A percentile compares a stretch with the other conserved stretches of the same genome.
phyloP scores from a whole-genome alignment of 352 stramenopile genomes.

The Phytophthora pisi region DNA sequence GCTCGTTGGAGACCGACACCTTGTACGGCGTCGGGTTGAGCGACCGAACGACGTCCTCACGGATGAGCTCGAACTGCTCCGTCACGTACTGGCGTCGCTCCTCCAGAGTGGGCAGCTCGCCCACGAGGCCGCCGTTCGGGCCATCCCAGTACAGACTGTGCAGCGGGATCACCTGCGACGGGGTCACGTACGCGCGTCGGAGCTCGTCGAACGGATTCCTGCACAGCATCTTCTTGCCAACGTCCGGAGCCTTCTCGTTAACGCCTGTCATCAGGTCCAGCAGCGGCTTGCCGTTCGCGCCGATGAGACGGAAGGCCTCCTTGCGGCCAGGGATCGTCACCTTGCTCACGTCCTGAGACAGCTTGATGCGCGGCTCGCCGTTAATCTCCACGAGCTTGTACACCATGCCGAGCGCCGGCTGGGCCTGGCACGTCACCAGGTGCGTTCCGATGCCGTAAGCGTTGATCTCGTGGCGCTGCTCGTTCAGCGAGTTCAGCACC shows the following conservation, averaged over 20 bases:
- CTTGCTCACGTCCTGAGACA: constrained; percentile 97
- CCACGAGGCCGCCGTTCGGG: constrained; percentile 72
- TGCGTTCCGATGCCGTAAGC: constrained; percentile 96
- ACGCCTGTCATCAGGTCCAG: constrained; percentile 92
- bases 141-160: constrained; percentile 93
- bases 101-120: constrained; percentile 70
- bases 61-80: constrained; percentile 92
- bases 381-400: constrained; percentile 99
- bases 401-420: constrained; percentile 98
- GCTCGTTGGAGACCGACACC: constrained; percentile 87
- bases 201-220: constrained; percentile 96
- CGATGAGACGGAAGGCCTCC: constrained; percentile 91
- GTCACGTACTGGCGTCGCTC: constrained; percentile 88
- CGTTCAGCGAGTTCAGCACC: constrained; percentile 94
- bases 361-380: constrained; percentile 96
- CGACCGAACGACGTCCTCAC: constrained; percentile 94
- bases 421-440: constrained; percentile 97
- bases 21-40: constrained; percentile 97
- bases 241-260: constrained; percentile 78
- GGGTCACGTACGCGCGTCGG: constrained; percentile 94
- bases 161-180: constrained; percentile 89
- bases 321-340: constrained; percentile 93
- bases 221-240: constrained; percentile 92
- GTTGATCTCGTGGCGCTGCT: constrained; percentile 95
- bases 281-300: constrained; percentile 85